Evolutionary conservation across 2,329 filamentous ascomycete genomes (phyloP), one percentile per base, ranked within the genome.

Genomic region (Exophiala oligosperma): DNA sequence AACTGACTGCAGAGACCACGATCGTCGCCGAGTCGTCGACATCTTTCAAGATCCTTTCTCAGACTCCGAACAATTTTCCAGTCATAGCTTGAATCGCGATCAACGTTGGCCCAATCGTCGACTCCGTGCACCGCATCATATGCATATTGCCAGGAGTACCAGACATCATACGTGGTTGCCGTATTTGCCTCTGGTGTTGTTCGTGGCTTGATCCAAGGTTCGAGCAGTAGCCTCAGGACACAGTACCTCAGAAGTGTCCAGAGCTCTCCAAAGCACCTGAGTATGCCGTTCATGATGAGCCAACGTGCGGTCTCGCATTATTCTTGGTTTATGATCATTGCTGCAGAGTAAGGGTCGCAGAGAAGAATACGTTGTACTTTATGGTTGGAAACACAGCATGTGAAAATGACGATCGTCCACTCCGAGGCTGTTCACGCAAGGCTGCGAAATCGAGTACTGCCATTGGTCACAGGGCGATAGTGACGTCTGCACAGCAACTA

Each of bases 41-140:
- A 60, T 29, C 59, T 50, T 38, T 64, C 62, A 32, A 64, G 59
- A 41, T 64, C 60, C 32, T 50, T 50, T 43, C 55, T 59, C 47
- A 59, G 49, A 17, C 38, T 58, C 35, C 44, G 35, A 23, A 64
- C 53, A 40, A 59, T 53, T 7, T 61, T 52, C 62, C 59, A 64
- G 44, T 64, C 62, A 28, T 64, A 64, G 17, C 21, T 40, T 12
- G 53, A 17, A 43, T 64, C 44, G 23, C 53, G 55, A 26, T 59
- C 56, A n/a, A 41, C 11, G 5, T 23, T 48, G 9, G 51, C 52
- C 61, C 61, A 64, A 9, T 57, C 51, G 50, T 61, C 59, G 28
- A 57, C 48, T 7, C 59, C 59, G 46, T 49, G 53, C 8, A 64
- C 52, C n/a, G 52, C 56, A 52, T 64, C 61, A 26, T 24, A 40